These are phyloP conservation scores for Plasmodium reichenowi DNA, from an alignment of 169 alveolate genomes.

Conservation along the genomic window DNA sequence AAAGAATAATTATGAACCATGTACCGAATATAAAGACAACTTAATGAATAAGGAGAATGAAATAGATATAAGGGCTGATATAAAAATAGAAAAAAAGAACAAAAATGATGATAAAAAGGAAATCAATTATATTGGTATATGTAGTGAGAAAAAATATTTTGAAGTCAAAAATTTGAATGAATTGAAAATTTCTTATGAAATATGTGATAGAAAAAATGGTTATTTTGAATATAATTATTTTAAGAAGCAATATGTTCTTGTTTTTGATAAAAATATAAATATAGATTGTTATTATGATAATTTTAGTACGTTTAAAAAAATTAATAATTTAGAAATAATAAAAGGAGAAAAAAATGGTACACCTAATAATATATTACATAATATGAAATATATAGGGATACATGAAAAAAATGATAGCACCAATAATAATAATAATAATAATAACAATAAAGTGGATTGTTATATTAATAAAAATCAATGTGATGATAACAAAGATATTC, in stretches of 20 bases:
- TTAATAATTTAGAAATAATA: constrained; percentile 21
- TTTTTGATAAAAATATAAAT: constrained; percentile 22
- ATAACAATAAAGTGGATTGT: neutral
- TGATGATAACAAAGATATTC: neutral
- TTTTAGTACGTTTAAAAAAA: constrained; percentile 40
- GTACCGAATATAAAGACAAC: constrained; percentile 20
- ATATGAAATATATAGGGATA: constrained; percentile 6
- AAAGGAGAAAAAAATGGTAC: neutral
- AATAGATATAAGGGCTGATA: neutral
- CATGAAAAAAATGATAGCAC: neutral
- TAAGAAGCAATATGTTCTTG: constrained; percentile 18
- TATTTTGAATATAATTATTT: constrained; percentile 55
- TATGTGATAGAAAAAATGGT: constrained; percentile 1
- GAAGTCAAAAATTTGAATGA: constrained; percentile 59
- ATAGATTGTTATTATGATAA: constrained; percentile 43
- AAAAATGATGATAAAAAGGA: neutral
- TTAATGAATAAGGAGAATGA: constrained; percentile 23
- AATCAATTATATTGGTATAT: constrained; percentile 43
- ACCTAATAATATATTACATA: neutral
- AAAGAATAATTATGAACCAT: neutral
- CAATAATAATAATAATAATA: neutral
- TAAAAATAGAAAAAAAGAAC: neutral
- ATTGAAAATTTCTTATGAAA: constrained; percentile 31
- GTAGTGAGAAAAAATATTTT: constrained; percentile 25
- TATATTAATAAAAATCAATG: neutral